Evolutionary conservation across 2,329 filamentous ascomycete species (phyloP).

Genomic region (Onygena corvina): DNA sequence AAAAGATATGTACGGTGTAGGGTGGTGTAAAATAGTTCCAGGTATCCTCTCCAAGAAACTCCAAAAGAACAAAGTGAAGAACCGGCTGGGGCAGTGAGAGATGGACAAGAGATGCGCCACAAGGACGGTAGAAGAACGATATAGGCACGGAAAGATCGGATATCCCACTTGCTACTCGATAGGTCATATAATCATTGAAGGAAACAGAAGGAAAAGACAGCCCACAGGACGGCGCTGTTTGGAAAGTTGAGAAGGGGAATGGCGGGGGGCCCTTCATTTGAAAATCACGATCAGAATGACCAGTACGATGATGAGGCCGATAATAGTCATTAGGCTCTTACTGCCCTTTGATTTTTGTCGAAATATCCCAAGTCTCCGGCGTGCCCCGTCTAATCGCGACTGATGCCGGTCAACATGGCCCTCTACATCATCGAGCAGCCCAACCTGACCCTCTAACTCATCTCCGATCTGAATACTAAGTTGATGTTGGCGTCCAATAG

Average conservation of each 20-base stretch:
- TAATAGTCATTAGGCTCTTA: slow-evolving; percentile 71
- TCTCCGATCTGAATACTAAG: slow-evolving; percentile 92
- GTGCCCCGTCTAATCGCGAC: slow-evolving; percentile 61
- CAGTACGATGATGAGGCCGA: slow-evolving; percentile 69
- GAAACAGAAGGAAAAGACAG: neutral
- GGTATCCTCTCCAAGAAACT: neutral
- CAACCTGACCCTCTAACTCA: slow-evolving; percentile 82
- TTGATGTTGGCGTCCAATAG: slow-evolving; percentile 79
- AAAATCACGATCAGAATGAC: slow-evolving; percentile 70
- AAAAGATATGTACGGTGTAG: slow-evolving; percentile 3
- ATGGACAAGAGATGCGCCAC: no score
- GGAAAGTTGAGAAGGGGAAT: neutral
- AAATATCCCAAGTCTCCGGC: slow-evolving; percentile 58
- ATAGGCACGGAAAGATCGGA: no score
- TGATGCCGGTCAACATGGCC: slow-evolving; percentile 69
- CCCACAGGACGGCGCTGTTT: neutral
- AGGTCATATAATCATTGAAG: neutral
- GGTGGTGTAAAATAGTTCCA: neutral
- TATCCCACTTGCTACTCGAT: no score
- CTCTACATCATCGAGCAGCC: slow-evolving; percentile 82
- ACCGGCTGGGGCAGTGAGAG: neutral
- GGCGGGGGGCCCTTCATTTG: slow-evolving; percentile 44
- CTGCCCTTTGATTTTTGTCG: slow-evolving; percentile 67
- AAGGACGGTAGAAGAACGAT: no score
- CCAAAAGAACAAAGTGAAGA: slow-evolving; percentile 1